Conservation (phyloP, 2,329 filamentous ascomycete genomes). For the Myotisia sp. region DNA sequence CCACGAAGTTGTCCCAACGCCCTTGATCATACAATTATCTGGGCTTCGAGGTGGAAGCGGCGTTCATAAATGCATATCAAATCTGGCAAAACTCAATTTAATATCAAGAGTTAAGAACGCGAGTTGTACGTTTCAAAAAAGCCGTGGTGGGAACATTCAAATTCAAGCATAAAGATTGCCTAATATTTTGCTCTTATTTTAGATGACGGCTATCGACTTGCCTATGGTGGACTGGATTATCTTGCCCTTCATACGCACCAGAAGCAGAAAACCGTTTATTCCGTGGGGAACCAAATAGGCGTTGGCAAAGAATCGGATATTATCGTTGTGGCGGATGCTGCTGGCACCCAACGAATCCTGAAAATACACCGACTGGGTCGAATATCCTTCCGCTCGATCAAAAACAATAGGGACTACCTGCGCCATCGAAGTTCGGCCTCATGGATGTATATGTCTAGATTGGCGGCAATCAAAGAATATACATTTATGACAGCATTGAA, state of each 20-base stretch:
- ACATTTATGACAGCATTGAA: constrained; percentile 82
- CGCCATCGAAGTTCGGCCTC: constrained; percentile 64
- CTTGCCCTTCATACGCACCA: constrained; percentile 86
- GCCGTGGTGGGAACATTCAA: background rate
- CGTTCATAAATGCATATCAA: constrained; percentile 76
- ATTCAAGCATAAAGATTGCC: too few species aligned
- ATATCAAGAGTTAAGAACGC: constrained; percentile 91
- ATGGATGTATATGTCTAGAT: constrained; percentile 95
- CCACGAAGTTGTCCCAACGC: constrained; percentile 89
- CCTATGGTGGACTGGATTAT: constrained; percentile 94
- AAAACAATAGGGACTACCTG: constrained; percentile 89
- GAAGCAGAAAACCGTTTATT: constrained; percentile 67
- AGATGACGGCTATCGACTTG: constrained; percentile 89
- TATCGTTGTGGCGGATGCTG: constrained; percentile 72
- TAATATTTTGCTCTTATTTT: too few species aligned
- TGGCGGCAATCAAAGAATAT: constrained; percentile 87
- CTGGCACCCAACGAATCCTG: constrained; percentile 63
- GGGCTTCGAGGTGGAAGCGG: constrained; percentile 64
- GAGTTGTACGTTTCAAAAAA: constrained; percentile 46
- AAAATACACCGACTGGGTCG: constrained; percentile 94
- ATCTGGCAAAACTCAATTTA: constrained; percentile 77
- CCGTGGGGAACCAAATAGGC: constrained; percentile 83
- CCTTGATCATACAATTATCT: constrained; percentile 71
- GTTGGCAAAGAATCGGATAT: constrained; percentile 98
- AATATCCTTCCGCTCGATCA: constrained; percentile 93